Evolutionary conservation across 2,329 filamentous ascomycete species (phyloP).

Genomic region (Davidsoniella australis): DNA sequence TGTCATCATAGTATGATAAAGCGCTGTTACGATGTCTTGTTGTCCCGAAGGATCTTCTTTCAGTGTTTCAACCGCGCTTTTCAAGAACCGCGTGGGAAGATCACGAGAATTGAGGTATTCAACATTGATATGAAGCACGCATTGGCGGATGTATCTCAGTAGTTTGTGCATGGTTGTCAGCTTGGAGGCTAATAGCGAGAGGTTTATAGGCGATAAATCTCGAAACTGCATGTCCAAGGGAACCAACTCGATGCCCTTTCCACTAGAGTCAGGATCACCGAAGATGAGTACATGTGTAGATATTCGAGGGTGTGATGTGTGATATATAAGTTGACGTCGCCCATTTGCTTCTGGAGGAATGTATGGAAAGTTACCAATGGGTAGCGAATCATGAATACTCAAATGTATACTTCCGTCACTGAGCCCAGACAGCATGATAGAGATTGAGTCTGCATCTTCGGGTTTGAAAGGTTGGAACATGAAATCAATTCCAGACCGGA

Average conservation of each 20-base stretch:
- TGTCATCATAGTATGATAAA: slow-evolving; percentile 73
- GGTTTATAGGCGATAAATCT: slow-evolving; percentile 57
- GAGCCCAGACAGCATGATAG: slow-evolving; percentile 61
- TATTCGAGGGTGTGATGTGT: slow-evolving; percentile 55
- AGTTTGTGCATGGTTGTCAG: slow-evolving; percentile 77
- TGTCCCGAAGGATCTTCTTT: slow-evolving; percentile 53
- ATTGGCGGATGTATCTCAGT: slow-evolving; percentile 67
- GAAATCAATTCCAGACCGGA: slow-evolving; percentile 49
- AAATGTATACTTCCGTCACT: slow-evolving; percentile 56
- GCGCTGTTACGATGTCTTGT: slow-evolving; percentile 49
- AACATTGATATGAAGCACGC: slow-evolving; percentile 57
- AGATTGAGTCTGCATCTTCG: slow-evolving; percentile 55
- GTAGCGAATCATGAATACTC: slow-evolving; percentile 72
- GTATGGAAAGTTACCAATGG: slow-evolving; percentile 50
- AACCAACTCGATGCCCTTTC: slow-evolving; percentile 39
- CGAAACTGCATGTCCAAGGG: slow-evolving; percentile 76
- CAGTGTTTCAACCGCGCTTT: slow-evolving; percentile 34
- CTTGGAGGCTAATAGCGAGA: slow-evolving; percentile 73
- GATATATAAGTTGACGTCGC: slow-evolving; percentile 28
- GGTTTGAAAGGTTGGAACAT: slow-evolving; percentile 46
- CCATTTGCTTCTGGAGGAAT: slow-evolving; percentile 16
- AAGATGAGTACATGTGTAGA: slow-evolving; percentile 64
- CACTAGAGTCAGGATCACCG: slow-evolving; percentile 19
- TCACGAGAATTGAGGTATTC: slow-evolving; percentile 76
- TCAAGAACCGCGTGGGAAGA: slow-evolving; percentile 58